A percentile compares a stretch with the other conserved stretches of the same genome.
These are phyloP conservation scores for Eleusine coracana DNA, from an alignment of 176 grass and related monocot species.

Conservation along the genomic window DNA sequence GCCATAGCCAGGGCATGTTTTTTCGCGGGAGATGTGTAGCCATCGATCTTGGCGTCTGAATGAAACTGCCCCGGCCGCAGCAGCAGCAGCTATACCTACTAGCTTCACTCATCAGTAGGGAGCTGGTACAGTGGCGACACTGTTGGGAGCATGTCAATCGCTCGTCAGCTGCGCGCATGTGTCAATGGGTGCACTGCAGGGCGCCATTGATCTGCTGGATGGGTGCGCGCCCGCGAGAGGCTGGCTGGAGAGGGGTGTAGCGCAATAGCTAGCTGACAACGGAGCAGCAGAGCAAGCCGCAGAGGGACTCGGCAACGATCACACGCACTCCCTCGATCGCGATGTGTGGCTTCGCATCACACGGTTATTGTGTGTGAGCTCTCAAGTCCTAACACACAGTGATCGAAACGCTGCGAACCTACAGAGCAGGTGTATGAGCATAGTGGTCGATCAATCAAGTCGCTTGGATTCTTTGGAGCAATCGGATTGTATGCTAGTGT, in stretches of 20 bases:
- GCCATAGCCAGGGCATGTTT: slow-evolving; percentile 52
- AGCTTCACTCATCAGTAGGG: background rate
- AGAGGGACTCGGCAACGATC: slow-evolving; percentile 23
- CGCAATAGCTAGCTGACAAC: slow-evolving; percentile 39
- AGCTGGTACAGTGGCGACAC: slow-evolving; percentile 37
- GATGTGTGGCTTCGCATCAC: slow-evolving; percentile 32
- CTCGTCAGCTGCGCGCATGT: slow-evolving; percentile 28
- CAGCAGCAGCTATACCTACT: background rate
- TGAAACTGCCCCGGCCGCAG: background rate
- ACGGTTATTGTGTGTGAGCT: background rate
- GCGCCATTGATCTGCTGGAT: background rate
- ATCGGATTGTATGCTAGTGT: background rate
- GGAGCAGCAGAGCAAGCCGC: background rate
- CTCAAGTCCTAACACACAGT: slow-evolving; percentile 16
- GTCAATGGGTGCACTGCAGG: slow-evolving; percentile 9
- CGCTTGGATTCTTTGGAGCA: slow-evolving; percentile 23
- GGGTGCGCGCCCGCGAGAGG: too few relatives aligned
- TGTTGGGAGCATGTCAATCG: slow-evolving; percentile 40
- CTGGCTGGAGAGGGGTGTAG: background rate
- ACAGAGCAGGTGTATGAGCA: background rate
- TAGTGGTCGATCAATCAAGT: slow-evolving; percentile 23
- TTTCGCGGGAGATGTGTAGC: slow-evolving; percentile 44
- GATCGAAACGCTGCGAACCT: slow-evolving; percentile 22
- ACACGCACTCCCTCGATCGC: slow-evolving; percentile 36
- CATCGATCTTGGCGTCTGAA: slow-evolving; percentile 22